Evolutionary conservation across 2,329 filamentous ascomycete species (phyloP).

Genomic region (Elsinoe batatas): DNA sequence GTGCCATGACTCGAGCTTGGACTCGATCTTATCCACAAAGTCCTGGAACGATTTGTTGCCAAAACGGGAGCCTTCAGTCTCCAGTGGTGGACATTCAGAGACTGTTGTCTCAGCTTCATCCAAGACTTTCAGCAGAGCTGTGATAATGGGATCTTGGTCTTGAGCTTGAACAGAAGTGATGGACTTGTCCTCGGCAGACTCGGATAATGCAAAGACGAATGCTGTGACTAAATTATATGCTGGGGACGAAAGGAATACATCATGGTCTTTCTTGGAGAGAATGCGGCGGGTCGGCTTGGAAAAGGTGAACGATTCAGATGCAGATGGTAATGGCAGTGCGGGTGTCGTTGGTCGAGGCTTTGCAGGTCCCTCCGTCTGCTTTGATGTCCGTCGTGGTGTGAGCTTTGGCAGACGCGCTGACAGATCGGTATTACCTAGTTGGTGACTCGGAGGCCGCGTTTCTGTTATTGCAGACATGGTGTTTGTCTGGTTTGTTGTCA

Average conservation of each 20-base stretch:
- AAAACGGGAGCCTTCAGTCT: constrained; percentile 81
- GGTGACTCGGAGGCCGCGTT: constrained; percentile 11
- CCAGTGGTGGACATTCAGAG: constrained; percentile 62
- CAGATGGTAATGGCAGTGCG: constrained; percentile 56
- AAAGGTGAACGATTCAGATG: constrained; percentile 52
- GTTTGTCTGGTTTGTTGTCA: neutral
- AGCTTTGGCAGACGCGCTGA: constrained; percentile 56
- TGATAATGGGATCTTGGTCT: constrained; percentile 50
- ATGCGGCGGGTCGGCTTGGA: constrained; percentile 66
- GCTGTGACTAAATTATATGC: constrained; percentile 67
- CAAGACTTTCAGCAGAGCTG: constrained; percentile 59
- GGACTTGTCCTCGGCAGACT: constrained; percentile 63
- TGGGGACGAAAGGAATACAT: constrained; percentile 66
- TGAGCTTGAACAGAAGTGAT: constrained; percentile 49
- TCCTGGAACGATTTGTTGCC: constrained; percentile 85
- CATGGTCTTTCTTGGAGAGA: constrained; percentile 68
- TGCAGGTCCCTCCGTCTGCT: constrained; percentile 22
- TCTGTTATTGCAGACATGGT: constrained; percentile 18
- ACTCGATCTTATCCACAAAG: constrained; percentile 59
- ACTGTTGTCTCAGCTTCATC: constrained; percentile 59
- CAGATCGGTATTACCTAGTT: constrained; percentile 34
- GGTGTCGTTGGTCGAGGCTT: constrained; percentile 66
- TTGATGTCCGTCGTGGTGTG: constrained; percentile 49
- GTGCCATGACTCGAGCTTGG: constrained; percentile 52
- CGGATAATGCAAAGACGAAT: constrained; percentile 79